phyloP scores from a whole-genome alignment of 2,329 filamentous ascomycete species.

The Podosphaera fusca region DNA sequence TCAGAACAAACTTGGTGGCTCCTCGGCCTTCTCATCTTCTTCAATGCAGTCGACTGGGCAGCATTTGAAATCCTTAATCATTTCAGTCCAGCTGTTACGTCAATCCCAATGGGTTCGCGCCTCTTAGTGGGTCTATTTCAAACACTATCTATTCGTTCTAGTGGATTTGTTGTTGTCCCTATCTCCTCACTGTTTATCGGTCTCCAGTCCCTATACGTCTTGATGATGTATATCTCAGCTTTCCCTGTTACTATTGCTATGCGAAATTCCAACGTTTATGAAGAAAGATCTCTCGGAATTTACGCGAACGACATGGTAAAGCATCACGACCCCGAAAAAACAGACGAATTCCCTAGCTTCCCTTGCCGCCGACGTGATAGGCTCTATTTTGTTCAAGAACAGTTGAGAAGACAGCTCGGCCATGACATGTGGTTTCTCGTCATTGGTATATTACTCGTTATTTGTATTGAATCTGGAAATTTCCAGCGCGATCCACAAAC shows the following conservation, averaged over 20 bases:
- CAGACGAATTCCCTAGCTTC: neutral
- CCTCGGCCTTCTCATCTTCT: conserved; percentile 31
- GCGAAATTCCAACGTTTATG: conserved; percentile 48
- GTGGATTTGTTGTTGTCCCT: conserved; percentile 41
- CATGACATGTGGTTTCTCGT: conserved; percentile 46
- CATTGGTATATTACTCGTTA: conserved; percentile 34
- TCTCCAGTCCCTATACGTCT: conserved; percentile 34
- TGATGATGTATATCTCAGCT: conserved; percentile 44
- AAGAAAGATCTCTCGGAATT: conserved; percentile 41
- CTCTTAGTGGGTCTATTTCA: conserved; percentile 44
- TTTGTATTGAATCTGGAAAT: conserved; percentile 33
- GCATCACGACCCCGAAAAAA: neutral
- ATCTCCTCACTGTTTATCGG: conserved; percentile 32
- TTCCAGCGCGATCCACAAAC: conserved; percentile 26
- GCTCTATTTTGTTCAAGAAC: conserved; percentile 15
- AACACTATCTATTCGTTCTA: conserved; percentile 37
- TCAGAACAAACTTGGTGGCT: conserved; percentile 42
- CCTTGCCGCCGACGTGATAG: neutral
- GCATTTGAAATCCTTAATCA: conserved; percentile 43
- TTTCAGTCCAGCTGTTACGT: conserved; percentile 30
- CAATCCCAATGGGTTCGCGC: conserved; percentile 27
- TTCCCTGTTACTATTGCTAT: conserved; percentile 40
- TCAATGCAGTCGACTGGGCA: conserved; percentile 41
- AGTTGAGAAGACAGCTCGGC: conserved; percentile 39
- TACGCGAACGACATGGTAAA: conserved; percentile 17